phyloP scores from a whole-genome alignment of 768 basidiomycete species.

The Russula vinacea region DNA sequence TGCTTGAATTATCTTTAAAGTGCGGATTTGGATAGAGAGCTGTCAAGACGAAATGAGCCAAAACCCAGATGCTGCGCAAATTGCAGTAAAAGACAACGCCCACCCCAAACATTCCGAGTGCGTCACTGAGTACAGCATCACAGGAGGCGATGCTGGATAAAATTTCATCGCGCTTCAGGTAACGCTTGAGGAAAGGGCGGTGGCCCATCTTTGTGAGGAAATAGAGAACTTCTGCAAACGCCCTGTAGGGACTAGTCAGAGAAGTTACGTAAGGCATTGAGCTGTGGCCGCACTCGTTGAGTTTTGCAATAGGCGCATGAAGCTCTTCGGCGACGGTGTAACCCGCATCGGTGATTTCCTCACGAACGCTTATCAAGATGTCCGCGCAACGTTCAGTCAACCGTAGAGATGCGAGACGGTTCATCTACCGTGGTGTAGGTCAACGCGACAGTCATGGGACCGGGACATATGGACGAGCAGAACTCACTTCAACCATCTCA shows the following conservation, averaged over 20 bases:
- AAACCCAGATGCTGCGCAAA: neutral
- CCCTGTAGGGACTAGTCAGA: conserved; percentile 32
- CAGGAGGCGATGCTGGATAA: conserved; percentile 50
- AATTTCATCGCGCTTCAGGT: conserved; percentile 71
- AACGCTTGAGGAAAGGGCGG: conserved; percentile 74
- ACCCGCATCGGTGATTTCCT: conserved; percentile 61
- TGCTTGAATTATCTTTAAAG: conserved; percentile 48
- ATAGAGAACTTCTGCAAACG: conserved; percentile 44
- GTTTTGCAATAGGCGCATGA: conserved; percentile 46
- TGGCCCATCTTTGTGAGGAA: conserved; percentile 59
- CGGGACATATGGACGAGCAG: neutral
- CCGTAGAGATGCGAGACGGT: conserved; percentile 63
- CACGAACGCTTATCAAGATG: conserved; percentile 58
- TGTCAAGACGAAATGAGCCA: conserved; percentile 24
- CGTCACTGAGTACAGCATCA: conserved; percentile 52
- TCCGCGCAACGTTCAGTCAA: conserved; percentile 72
- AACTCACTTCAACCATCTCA: conserved; percentile 53
- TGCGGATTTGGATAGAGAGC: conserved; percentile 53
- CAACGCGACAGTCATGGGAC: too few relatives aligned
- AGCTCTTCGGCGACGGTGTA: conserved; percentile 49
- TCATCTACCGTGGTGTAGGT: conserved; percentile 45
- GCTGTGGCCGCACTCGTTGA: conserved; percentile 47
- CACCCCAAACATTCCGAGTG: conserved; percentile 55
- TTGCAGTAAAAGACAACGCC: conserved; percentile 26
- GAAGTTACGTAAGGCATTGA: conserved; percentile 4